Base-by-base conservation (phyloP, 164 flowering plant species). In the Tetrastigma voinierianum region DNA sequence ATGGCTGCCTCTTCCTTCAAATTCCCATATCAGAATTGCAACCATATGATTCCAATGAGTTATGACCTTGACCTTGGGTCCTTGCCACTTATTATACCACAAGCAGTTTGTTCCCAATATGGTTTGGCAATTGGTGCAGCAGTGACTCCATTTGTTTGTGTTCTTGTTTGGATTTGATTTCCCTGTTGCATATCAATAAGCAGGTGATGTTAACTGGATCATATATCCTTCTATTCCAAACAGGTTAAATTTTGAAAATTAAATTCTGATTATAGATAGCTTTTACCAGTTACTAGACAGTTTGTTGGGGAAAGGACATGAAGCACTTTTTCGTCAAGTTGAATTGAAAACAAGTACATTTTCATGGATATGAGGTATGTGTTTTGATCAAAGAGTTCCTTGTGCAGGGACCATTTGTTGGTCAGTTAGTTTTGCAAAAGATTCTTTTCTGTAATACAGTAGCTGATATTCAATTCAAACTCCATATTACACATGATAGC, bases 61-160 rank as follows among this genome's bases (percentile, higher is more conserved):
- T n/a, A n/a, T n/a, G n/a, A n/a, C n/a, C n/a, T n/a, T n/a, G n/a
- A n/a, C n/a, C n/a, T n/a, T n/a, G n/a, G n/a, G n/a, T n/a, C n/a
- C n/a, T n/a, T n/a, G n/a, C n/a, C n/a, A n/a, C n/a, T n/a, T n/a
- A 92, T 94, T 24, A 82, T 94, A 66, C 98, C 99, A 2, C 99
- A 95, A 71, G 85, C 97, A 49, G 79, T 95, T 49, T 95, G 99
- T 71, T 79, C 99, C 57, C 83, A 94, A 54, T 70, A 95, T 81
- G 98, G 98, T 55, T 78, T 92, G 68, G 91, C 96, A 51, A 80
- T 92, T 59, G 98, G 99, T 52, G 96, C 98, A 66, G 69, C 87
- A 43, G 82, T 88, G 72, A 88, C 95, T 64, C 96, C 96, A 57
- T 13, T 87, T 61, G 99, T 95, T 21, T 90, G 84, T 6, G 68